Percentiles rank a stretch among this genome's conserved stretches.
Conservation (phyloP, 345 rosid species). For the Rhodamnia rubescens region DNA sequence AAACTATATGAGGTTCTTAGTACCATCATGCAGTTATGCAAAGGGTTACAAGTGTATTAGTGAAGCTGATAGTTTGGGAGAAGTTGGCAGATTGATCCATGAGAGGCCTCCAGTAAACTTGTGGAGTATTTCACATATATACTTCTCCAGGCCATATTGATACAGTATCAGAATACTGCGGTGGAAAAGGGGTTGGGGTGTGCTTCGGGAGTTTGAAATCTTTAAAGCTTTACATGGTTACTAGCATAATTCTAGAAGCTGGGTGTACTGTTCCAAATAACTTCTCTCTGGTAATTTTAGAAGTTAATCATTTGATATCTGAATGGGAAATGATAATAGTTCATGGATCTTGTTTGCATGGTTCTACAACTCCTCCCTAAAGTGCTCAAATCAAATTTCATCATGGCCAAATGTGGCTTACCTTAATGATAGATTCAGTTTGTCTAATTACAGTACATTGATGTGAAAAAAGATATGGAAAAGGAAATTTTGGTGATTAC, state of each 20-base stretch:
- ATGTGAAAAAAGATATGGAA: background rate
- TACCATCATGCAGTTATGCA: background rate
- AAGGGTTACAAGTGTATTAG: background rate
- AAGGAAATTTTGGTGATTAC: background rate
- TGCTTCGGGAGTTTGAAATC: background rate
- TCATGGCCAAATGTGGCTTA: background rate
- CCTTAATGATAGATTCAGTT: background rate
- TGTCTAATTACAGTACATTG: background rate
- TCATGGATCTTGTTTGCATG: background rate
- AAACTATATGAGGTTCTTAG: background rate
- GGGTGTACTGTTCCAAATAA: background rate
- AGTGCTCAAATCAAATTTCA: background rate
- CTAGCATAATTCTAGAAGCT: background rate
- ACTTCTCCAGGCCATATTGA: background rate
- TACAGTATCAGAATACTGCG: background rate
- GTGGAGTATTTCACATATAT: background rate
- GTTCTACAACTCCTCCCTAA: background rate
- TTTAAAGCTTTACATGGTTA: background rate
- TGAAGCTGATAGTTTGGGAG: background rate
- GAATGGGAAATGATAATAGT: background rate
- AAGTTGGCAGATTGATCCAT: background rate
- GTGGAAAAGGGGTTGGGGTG: background rate
- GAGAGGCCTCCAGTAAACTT: background rate
- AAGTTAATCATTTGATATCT: background rate
- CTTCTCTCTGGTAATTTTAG: background rate